Percentiles rank a stretch among this genome's conserved stretches.
Conservation (phyloP, 129 eudicot genomes). For the Flaveria robusta region DNA sequence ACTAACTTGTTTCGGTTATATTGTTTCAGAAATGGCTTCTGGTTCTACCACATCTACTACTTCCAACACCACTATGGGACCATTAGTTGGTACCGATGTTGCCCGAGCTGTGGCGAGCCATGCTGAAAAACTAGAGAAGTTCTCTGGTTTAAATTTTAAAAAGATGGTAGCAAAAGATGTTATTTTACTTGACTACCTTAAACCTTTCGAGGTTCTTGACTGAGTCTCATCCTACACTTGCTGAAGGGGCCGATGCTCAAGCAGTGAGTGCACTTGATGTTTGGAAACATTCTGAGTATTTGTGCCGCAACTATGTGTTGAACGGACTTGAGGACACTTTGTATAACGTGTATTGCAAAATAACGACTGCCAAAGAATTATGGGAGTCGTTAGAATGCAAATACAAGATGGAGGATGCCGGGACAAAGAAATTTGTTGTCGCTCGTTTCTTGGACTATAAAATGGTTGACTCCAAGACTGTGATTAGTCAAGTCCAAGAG, state of each 20-base stretch:
- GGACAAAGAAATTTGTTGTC: neutral
- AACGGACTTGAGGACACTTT: neutral
- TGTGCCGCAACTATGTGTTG: neutral
- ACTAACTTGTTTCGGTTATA: too few relatives aligned
- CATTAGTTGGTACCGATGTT: too few relatives aligned
- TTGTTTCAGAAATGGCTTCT: too few relatives aligned
- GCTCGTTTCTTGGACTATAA: neutral
- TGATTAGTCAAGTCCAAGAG: neutral
- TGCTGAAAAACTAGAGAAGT: too few relatives aligned
- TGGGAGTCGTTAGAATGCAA: neutral
- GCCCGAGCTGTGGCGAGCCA: too few relatives aligned
- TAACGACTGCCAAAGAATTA: neutral
- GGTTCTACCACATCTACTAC: too few relatives aligned
- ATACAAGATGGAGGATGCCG: neutral
- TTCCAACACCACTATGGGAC: too few relatives aligned
- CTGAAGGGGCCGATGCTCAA: neutral
- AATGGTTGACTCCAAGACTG: neutral
- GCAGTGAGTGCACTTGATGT: neutral
- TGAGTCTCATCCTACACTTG: neutral
- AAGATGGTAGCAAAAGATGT: neutral
- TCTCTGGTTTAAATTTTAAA: neutral
- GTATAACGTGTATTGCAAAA: neutral
- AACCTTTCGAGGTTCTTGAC: neutral
- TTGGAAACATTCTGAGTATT: neutral
- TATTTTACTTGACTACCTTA: too few relatives aligned